phyloP scores from a whole-genome alignment of 2,329 filamentous ascomycete genomes.

The Dactylellina leptospora region DNA sequence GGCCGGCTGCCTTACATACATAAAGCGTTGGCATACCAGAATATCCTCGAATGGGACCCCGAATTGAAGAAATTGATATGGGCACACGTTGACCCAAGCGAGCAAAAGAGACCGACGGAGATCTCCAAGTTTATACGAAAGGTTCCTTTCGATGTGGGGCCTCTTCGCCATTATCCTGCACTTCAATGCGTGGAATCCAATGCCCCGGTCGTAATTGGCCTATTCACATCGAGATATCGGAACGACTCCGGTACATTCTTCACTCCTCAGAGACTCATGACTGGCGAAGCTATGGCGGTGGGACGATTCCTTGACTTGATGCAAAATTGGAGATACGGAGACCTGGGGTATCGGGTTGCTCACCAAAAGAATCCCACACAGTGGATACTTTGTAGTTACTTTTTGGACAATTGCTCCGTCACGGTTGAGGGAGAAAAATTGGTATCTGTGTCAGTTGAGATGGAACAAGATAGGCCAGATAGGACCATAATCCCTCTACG shows the following conservation, averaged over 20 bases:
- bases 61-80: conserved; percentile 16
- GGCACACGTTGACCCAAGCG: conserved; percentile 17
- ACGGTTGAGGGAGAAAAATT: conserved; percentile 14
- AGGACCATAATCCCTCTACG: conserved; percentile 19
- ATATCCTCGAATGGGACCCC: conserved; percentile 24
- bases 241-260: conserved; percentile 22
- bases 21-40: conserved; percentile 33
- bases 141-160: background rate
- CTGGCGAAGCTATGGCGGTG: conserved; percentile 21
- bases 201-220: conserved; percentile 16
- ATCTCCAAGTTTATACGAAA: conserved; percentile 1
- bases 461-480: conserved; percentile 38
- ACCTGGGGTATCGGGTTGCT: conserved; percentile 14
- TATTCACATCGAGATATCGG: conserved; percentile 39
- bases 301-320: conserved; percentile 26
- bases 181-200: conserved; percentile 27
- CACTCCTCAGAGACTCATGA: conserved; percentile 24
- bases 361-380: conserved; percentile 12
- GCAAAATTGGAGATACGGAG: conserved; percentile 38
- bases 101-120: conserved; percentile 7
- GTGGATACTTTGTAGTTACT: conserved; percentile 37
- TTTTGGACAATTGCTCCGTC: conserved; percentile 25
- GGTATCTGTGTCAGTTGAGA: conserved; percentile 32
- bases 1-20: conserved; percentile 25
- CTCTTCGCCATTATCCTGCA: conserved; percentile 26